Percentiles rank a stretch among this genome's conserved stretches.
These are phyloP conservation scores for Acanthamoeba comandoni DNA, from an alignment of 208 protist species.

Conservation along the genomic window DNA sequence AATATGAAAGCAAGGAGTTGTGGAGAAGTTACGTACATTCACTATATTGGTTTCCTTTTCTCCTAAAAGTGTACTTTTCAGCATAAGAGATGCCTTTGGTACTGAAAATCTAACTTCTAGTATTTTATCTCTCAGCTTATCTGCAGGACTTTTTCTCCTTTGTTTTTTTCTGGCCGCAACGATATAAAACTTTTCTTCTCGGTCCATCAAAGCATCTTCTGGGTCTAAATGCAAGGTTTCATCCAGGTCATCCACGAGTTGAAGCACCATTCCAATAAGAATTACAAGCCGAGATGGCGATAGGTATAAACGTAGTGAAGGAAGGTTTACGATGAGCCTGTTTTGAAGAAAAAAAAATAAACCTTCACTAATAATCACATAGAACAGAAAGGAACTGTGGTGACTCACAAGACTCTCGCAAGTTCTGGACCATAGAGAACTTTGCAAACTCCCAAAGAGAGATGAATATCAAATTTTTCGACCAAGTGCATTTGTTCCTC, in stretches of 20 bases:
- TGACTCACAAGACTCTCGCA: slow-evolving; percentile 59
- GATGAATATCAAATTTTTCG: slow-evolving; percentile 70
- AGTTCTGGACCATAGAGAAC: slow-evolving; percentile 24
- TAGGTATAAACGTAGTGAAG: slow-evolving; percentile 60
- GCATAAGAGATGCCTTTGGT: slow-evolving; percentile 56
- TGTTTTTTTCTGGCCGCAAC: slow-evolving; percentile 3
- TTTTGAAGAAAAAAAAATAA: not conserved
- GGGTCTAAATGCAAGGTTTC: slow-evolving; percentile 43
- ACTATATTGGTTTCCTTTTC: slow-evolving; percentile 63
- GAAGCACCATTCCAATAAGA: slow-evolving; percentile 32
- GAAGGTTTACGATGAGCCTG: slow-evolving; percentile 46
- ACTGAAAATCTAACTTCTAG: slow-evolving; percentile 45
- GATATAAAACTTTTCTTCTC: slow-evolving; percentile 33
- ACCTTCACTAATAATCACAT: not conserved
- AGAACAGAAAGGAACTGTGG: not conserved
- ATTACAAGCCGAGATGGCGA: slow-evolving; percentile 5
- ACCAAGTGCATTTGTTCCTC: slow-evolving; percentile 48
- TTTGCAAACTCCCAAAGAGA: slow-evolving; percentile 55
- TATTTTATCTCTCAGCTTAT: slow-evolving; percentile 68
- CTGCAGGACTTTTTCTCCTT: slow-evolving; percentile 32
- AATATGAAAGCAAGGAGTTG: not conserved
- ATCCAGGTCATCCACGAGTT: slow-evolving; percentile 46
- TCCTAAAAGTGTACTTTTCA: slow-evolving; percentile 17
- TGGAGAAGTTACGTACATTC: slow-evolving; percentile 12
- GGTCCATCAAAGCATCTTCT: slow-evolving; percentile 31